These are phyloP conservation scores for Fusarium coffeatum DNA, from an alignment of 2,329 filamentous ascomycete genomes.

Conservation along the genomic window DNA sequence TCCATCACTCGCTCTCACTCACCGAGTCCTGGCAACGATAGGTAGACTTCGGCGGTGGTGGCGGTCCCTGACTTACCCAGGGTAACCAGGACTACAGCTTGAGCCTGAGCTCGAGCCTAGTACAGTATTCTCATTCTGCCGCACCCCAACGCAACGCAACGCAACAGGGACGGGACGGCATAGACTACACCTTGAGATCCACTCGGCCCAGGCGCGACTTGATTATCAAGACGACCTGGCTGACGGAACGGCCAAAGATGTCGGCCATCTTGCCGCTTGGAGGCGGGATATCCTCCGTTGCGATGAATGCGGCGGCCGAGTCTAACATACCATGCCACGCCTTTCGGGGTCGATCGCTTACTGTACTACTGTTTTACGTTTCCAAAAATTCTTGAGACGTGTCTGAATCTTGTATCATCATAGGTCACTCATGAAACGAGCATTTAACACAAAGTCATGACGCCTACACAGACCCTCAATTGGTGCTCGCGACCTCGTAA, in stretches of 20 bases:
- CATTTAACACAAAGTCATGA: neutral
- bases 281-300: constrained; percentile 38
- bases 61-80: constrained; percentile 31
- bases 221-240: constrained; percentile 36
- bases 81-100: neutral
- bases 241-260: constrained; percentile 1
- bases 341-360: neutral
- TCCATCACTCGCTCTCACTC: constrained; percentile 40
- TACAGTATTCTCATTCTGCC: constrained; percentile 5
- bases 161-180: constrained; percentile 21
- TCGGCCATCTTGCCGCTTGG: constrained; percentile 44
- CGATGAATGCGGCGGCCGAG: constrained; percentile 5
- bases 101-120: neutral
- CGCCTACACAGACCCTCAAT: neutral
- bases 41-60: constrained; percentile 37
- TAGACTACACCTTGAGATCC: constrained; percentile 38
- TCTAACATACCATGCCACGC: neutral
- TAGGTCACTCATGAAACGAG: neutral
- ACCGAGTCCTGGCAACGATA: constrained; percentile 38
- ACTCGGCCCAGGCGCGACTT: constrained; percentile 22
- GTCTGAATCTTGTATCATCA: constrained; percentile 6
- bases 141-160: constrained; percentile 26
- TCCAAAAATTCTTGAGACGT: constrained; percentile 1
- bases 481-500: constrained; percentile 2
- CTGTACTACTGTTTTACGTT: neutral